These are phyloP conservation scores for Symbiodinium natans DNA, from an alignment of 73 alveolate genomes.

Conservation along the genomic window DNA sequence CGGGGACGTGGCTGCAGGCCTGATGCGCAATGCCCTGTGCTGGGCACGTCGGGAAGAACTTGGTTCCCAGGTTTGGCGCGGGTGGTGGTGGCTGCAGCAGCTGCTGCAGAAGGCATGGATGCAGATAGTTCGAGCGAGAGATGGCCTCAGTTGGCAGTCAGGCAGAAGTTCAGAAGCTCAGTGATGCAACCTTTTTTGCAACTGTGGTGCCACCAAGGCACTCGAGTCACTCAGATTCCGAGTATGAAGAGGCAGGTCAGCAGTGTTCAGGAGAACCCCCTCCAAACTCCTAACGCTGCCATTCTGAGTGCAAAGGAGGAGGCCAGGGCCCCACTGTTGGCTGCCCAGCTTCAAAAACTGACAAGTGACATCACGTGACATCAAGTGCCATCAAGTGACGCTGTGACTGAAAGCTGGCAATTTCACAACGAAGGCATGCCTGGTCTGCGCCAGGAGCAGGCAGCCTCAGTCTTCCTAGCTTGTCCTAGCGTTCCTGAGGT, in stretches of 20 bases:
- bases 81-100: constrained; percentile 80
- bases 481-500: too few relatives aligned
- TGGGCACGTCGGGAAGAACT: too few relatives aligned
- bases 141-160: neutral
- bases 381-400: too few relatives aligned
- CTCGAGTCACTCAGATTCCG: neutral
- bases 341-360: too few relatives aligned
- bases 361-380: too few relatives aligned
- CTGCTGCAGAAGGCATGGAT: constrained; percentile 89
- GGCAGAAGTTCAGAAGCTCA: neutral
- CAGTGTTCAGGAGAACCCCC: too few relatives aligned
- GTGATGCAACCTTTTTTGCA: too few relatives aligned
- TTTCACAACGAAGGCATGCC: neutral
- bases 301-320: too few relatives aligned
- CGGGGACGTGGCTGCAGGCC: constrained; percentile 62
- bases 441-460: neutral
- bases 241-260: neutral
- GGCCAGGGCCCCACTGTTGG: too few relatives aligned
- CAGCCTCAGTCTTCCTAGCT: neutral
- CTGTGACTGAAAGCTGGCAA: too few relatives aligned
- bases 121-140: constrained; percentile 5
- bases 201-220: neutral
- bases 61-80: constrained; percentile 61
- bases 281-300: too few relatives aligned
- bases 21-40: neutral